phyloP scores from a whole-genome alignment of 2,329 filamentous ascomycete genomes.

The Clonostachys chloroleuca region DNA sequence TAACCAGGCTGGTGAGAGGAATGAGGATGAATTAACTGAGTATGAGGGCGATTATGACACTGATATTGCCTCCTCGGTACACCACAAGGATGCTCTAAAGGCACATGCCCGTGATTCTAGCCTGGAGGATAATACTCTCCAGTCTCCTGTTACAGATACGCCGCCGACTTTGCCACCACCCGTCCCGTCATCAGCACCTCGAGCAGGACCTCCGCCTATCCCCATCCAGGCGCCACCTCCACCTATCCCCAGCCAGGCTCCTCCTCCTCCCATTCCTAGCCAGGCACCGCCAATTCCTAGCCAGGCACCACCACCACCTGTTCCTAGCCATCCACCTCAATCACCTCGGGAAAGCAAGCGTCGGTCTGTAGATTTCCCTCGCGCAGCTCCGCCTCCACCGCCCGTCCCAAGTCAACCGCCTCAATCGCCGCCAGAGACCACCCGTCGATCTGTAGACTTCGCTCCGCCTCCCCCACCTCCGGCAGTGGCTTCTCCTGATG shows the following conservation, averaged over 20 bases:
- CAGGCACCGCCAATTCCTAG: slow-evolving; percentile 63
- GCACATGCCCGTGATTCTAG: slow-evolving; percentile 74
- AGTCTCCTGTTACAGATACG: slow-evolving; percentile 44
- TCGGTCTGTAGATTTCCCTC: slow-evolving; percentile 61
- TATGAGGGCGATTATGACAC: slow-evolving; percentile 99
- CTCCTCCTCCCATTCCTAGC: slow-evolving; percentile 60
- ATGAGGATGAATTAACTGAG: slow-evolving; percentile 79
- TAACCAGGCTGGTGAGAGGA: slow-evolving; percentile 50
- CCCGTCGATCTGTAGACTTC: slow-evolving; percentile 63
- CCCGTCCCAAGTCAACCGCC: slow-evolving; percentile 47
- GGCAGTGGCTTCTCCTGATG: slow-evolving; percentile 47
- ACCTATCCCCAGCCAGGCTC: not conserved
- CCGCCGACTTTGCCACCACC: slow-evolving; percentile 49
- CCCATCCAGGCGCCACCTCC: slow-evolving; percentile 54
- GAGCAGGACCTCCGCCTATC: slow-evolving; percentile 60
- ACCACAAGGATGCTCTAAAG: slow-evolving; percentile 89
- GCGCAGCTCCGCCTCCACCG: slow-evolving; percentile 62
- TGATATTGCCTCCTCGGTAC: slow-evolving; percentile 90
- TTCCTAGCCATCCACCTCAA: slow-evolving; percentile 22
- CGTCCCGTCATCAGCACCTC: slow-evolving; percentile 50
- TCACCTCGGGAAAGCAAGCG: slow-evolving; percentile 45
- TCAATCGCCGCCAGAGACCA: slow-evolving; percentile 28
- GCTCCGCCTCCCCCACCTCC: slow-evolving; percentile 59
- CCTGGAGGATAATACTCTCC: slow-evolving; percentile 64
- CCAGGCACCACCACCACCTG: slow-evolving; percentile 44